Percentiles rank a stretch among this genome's conserved stretches.
Evolutionary conservation across 768 basidiomycete genomes (phyloP).

Genomic region (Psilocybe subaeruginosa): DNA sequence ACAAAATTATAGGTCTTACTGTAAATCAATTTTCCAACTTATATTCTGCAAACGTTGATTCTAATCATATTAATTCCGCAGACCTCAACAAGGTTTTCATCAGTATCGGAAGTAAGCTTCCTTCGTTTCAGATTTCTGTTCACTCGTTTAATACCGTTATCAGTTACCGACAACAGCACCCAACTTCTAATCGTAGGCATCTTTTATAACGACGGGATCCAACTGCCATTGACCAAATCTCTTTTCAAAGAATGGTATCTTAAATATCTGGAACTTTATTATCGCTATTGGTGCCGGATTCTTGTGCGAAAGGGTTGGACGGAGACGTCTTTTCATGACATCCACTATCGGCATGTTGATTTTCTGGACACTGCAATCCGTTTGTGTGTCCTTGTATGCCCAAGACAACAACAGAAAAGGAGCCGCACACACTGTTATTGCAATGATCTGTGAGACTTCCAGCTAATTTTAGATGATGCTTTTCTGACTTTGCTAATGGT

Average conservation of each 20-base stretch:
- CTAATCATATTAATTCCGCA: constrained; percentile 4
- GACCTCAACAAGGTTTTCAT: constrained; percentile 58
- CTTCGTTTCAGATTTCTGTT: not conserved
- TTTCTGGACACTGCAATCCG: constrained; percentile 60
- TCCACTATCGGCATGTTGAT: constrained; percentile 55
- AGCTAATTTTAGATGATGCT: not conserved
- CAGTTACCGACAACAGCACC: constrained; percentile 46
- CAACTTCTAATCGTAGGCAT: constrained; percentile 42
- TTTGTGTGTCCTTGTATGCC: constrained; percentile 44
- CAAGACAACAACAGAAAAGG: constrained; percentile 41
- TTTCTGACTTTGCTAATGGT: not conserved
- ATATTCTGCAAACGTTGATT: not conserved
- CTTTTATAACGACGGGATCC: not conserved
- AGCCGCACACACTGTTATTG: constrained; percentile 63
- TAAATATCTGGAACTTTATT: constrained; percentile 59
- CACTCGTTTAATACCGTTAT: constrained; percentile 1
- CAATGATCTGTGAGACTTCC: constrained; percentile 33
- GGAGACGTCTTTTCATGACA: constrained; percentile 52
- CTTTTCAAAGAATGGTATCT: constrained; percentile 46
- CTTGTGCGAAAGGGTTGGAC: constrained; percentile 50
- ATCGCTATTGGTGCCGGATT: constrained; percentile 53
- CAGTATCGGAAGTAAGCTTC: constrained; percentile 44
- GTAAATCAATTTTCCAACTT: constrained; percentile 15
- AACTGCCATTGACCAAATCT: not conserved
- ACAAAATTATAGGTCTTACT: constrained; percentile 46